phyloP scores from a whole-genome alignment of 2,329 filamentous ascomycete species.

The Venturia asperata region DNA sequence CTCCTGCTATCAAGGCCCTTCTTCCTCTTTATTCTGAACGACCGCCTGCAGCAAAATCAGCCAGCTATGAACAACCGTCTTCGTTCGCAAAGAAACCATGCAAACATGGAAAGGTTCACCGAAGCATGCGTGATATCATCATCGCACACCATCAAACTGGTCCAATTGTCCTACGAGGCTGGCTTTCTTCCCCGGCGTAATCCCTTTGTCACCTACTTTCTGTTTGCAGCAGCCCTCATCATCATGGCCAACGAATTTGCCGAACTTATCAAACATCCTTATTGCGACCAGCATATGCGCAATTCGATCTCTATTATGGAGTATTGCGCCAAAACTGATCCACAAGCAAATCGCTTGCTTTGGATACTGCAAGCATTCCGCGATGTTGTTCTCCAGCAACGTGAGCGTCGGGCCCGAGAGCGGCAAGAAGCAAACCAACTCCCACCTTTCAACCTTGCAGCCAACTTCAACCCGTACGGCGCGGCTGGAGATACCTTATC shows the following conservation, averaged over 20 bases:
- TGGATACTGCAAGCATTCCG: constrained; percentile 35
- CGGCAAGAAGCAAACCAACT: constrained; percentile 13
- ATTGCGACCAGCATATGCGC: constrained; percentile 32
- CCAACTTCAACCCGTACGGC: constrained; percentile 15
- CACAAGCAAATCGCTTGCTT: constrained; percentile 33
- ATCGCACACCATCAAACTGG: constrained; percentile 35
- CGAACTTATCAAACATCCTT: constrained; percentile 29
- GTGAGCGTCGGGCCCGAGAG: constrained; percentile 19
- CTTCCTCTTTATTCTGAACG: constrained; percentile 51
- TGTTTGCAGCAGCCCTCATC: constrained; percentile 36
- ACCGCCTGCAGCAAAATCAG: constrained; percentile 33
- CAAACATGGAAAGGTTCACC: constrained; percentile 43
- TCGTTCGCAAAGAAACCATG: constrained; percentile 13
- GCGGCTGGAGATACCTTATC: neutral
- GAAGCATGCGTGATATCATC: constrained; percentile 38
- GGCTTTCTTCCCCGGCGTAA: constrained; percentile 36
- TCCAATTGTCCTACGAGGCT: constrained; percentile 36
- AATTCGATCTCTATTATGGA: constrained; percentile 36
- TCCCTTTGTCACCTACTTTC: constrained; percentile 36
- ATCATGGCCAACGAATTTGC: constrained; percentile 37
- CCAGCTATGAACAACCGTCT: neutral
- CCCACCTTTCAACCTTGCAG: constrained; percentile 13
- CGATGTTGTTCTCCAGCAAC: constrained; percentile 32
- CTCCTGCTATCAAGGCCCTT: constrained; percentile 59
- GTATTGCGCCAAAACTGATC: constrained; percentile 36